A percentile compares a stretch with the other conserved stretches of the same genome.
phyloP scores from a whole-genome alignment of 805 yeast genomes.

The Schwanniomyces vanrijiae region DNA sequence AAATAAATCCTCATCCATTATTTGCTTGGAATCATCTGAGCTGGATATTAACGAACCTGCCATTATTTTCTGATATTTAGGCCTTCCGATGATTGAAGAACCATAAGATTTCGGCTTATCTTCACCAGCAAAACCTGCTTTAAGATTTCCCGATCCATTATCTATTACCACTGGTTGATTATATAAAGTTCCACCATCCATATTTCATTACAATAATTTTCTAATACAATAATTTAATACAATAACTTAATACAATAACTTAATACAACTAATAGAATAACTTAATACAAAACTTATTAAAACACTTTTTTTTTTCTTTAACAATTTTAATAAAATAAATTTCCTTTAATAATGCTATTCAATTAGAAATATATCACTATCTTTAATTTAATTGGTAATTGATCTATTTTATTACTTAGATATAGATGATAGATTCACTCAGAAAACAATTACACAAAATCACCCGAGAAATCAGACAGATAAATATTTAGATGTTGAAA shows the following conservation, averaged over 20 bases:
- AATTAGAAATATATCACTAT: too few species aligned
- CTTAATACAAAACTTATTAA: too few species aligned
- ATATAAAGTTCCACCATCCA: constrained; percentile 24
- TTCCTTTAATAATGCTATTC: too few species aligned
- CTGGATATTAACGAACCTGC: constrained; percentile 41
- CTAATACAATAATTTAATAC: not conserved
- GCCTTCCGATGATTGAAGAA: constrained; percentile 72
- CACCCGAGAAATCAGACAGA: too few species aligned
- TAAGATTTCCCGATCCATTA: constrained; percentile 77
- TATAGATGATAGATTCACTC: too few species aligned
- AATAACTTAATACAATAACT: not conserved
- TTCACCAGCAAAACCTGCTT: constrained; percentile 93
- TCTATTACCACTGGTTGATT: constrained; percentile 49
- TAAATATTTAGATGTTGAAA: not conserved
- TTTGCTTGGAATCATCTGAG: constrained; percentile 17
- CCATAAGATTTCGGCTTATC: constrained; percentile 70
- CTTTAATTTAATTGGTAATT: too few species aligned
- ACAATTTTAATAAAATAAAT: too few species aligned
- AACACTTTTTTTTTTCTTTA: too few species aligned
- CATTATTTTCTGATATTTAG: constrained; percentile 83
- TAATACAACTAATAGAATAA: not conserved
- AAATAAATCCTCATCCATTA: constrained; percentile 65
- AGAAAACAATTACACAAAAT: not conserved
- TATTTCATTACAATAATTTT: not conserved
- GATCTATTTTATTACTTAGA: too few species aligned